A percentile compares a stretch with the other conserved stretches of the same genome.
These are phyloP conservation scores for Xylaria intraflava DNA, from an alignment of 495 filamentous ascomycete genomes.

Conservation along the genomic window DNA sequence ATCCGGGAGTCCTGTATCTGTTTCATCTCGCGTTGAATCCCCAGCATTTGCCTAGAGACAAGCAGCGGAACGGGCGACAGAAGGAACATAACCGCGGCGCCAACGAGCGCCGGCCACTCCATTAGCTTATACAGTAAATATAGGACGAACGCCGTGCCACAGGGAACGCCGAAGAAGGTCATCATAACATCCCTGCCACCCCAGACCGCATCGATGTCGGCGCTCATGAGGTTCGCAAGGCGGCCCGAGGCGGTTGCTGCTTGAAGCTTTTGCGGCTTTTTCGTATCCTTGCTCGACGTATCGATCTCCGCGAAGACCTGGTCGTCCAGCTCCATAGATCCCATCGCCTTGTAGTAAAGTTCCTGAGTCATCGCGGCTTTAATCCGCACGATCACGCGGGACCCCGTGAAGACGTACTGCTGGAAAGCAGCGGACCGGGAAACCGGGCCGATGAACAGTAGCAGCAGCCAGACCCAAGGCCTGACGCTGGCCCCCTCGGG, in stretches of 20 bases:
- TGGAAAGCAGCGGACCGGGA: slow-evolving; percentile 38
- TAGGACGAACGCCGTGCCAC: slow-evolving; percentile 31
- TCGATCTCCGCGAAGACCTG: slow-evolving; percentile 31
- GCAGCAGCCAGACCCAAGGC: slow-evolving; percentile 39
- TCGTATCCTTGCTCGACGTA: slow-evolving; percentile 15
- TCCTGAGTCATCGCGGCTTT: slow-evolving; percentile 45
- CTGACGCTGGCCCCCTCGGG: slow-evolving; percentile 29
- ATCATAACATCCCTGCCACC: slow-evolving; percentile 38
- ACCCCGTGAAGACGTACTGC: slow-evolving; percentile 44
- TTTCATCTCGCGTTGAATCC: slow-evolving; percentile 38
- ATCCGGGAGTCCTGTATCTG: slow-evolving; percentile 45
- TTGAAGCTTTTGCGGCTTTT: slow-evolving; percentile 22
- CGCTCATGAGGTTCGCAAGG: slow-evolving; percentile 46
- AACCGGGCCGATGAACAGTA: slow-evolving; percentile 40
- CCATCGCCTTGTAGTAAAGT: slow-evolving; percentile 44
- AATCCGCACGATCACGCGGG: slow-evolving; percentile 40
- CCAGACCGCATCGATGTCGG: slow-evolving; percentile 41
- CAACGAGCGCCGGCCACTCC: slow-evolving; percentile 42
- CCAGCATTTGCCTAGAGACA: slow-evolving; percentile 35
- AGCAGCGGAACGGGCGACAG: slow-evolving; percentile 34
- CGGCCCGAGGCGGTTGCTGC: slow-evolving; percentile 38
- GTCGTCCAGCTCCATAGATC: slow-evolving; percentile 39
- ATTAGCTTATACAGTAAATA: slow-evolving; percentile 39
- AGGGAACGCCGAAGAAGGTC: slow-evolving; percentile 29
- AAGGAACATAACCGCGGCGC: slow-evolving; percentile 32